Conservation (phyloP, 2,329 filamentous ascomycete species). For the Dothiorella sarmentorum region DNA sequence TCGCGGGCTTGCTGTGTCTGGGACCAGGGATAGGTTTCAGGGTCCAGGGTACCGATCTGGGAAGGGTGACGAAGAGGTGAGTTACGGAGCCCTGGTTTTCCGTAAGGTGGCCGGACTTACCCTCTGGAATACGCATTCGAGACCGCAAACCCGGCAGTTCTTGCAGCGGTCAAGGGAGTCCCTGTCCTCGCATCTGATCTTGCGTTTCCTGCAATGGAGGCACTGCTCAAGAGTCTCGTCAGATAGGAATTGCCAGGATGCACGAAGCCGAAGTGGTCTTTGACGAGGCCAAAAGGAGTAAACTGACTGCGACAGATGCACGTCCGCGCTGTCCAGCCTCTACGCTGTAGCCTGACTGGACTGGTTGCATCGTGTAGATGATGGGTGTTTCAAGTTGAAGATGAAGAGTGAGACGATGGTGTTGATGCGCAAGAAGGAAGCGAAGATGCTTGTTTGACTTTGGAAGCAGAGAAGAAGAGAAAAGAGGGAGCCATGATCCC, state of each 20-base stretch:
- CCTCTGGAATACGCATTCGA: slow-evolving; percentile 1
- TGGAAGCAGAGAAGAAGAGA: background rate
- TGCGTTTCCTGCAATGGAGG: background rate
- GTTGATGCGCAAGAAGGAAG: background rate
- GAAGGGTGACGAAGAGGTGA: background rate
- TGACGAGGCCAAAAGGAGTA: background rate
- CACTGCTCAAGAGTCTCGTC: background rate
- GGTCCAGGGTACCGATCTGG: background rate
- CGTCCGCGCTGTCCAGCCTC: background rate
- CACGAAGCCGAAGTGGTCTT: background rate
- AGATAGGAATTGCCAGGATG: background rate
- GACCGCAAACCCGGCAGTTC: background rate
- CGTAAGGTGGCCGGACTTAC: background rate
- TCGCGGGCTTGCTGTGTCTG: background rate
- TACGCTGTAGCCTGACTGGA: background rate
- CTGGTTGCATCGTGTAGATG: background rate
- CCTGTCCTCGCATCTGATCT: background rate
- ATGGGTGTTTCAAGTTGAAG: background rate
- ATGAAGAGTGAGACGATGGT: background rate
- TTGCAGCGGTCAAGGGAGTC: background rate
- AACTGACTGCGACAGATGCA: background rate
- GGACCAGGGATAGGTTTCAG: background rate
- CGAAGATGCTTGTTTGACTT: background rate
- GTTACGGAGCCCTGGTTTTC: too few species aligned
- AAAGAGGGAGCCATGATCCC: background rate